Evolutionary conservation across 2,329 filamentous ascomycete genomes (phyloP).

Genomic region (Fusarium hainanense): DNA sequence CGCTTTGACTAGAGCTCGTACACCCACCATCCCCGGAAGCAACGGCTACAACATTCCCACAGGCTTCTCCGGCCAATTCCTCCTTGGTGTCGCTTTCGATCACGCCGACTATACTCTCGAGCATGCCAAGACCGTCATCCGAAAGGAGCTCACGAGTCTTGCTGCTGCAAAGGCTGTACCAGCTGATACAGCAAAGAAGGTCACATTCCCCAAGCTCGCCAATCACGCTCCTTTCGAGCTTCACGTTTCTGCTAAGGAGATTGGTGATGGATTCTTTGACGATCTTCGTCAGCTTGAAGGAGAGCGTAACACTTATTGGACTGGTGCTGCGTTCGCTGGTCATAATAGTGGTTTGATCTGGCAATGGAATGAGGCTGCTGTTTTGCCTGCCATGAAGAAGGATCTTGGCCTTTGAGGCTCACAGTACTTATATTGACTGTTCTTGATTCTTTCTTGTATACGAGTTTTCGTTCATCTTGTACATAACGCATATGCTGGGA

Average conservation of each 20-base stretch:
- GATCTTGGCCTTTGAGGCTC: constrained; percentile 21
- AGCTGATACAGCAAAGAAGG: constrained; percentile 1
- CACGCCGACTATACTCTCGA: constrained; percentile 5
- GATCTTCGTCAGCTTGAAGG: constrained; percentile 26
- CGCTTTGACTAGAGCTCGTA: constrained; percentile 9
- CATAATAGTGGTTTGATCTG: constrained; percentile 39
- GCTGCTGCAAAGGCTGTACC: neutral
- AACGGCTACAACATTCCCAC: constrained; percentile 4
- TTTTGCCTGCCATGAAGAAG: constrained; percentile 33
- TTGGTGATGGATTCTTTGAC: constrained; percentile 21
- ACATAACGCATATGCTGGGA: neutral
- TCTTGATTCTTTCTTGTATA: no score
- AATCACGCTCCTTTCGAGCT: constrained; percentile 33
- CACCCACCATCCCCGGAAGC: constrained; percentile 17
- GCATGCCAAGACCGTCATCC: constrained; percentile 11
- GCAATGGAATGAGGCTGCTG: constrained; percentile 33
- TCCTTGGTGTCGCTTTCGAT: constrained; percentile 11
- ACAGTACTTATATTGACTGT: rapidly evolving
- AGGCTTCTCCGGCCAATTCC: constrained; percentile 1
- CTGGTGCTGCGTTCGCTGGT: constrained; percentile 35
- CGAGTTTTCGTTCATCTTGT: rapidly evolving
- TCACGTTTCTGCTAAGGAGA: constrained; percentile 12
- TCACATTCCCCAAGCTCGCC: constrained; percentile 5
- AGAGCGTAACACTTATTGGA: constrained; percentile 34
- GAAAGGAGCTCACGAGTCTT: constrained; percentile 18